Percentiles rank a stretch among this genome's conserved stretches.
Evolutionary conservation across 805 yeast species (phyloP).

Genomic region (Yarrowia sp.): DNA sequence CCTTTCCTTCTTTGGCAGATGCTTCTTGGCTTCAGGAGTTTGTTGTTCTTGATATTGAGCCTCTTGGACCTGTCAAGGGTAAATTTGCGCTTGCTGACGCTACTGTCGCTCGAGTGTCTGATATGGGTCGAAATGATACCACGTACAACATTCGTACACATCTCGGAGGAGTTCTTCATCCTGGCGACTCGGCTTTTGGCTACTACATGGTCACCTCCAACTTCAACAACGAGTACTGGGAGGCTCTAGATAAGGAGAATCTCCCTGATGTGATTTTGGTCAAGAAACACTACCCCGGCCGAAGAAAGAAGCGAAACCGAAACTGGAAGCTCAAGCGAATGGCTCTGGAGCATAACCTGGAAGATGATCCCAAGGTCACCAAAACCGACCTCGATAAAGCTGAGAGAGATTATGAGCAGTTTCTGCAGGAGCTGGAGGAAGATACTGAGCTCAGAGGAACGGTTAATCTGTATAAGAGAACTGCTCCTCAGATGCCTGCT

Average conservation of each 20-base stretch:
- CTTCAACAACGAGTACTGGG: constrained; percentile 79
- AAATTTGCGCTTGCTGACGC: constrained; percentile 80
- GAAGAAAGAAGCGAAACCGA: constrained; percentile 72
- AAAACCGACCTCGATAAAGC: constrained; percentile 88
- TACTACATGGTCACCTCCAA: constrained; percentile 78
- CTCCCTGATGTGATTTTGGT: constrained; percentile 84
- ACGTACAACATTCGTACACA: constrained; percentile 80
- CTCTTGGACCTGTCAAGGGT: constrained; percentile 77
- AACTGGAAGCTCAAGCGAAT: constrained; percentile 94
- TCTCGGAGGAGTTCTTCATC: constrained; percentile 85
- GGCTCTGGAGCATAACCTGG: constrained; percentile 78
- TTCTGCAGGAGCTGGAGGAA: constrained; percentile 96
- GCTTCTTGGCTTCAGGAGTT: constrained; percentile 67
- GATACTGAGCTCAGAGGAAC: constrained; percentile 91
- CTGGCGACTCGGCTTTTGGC: constrained; percentile 91
- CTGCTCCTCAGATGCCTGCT: constrained; percentile 34
- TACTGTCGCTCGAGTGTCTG: constrained; percentile 76
- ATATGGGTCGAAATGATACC: constrained; percentile 75
- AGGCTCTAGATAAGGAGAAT: constrained; percentile 45
- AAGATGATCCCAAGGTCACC: constrained; percentile 47
- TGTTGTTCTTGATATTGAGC: constrained; percentile 84
- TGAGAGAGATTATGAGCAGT: constrained; percentile 89
- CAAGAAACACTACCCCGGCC: constrained; percentile 82
- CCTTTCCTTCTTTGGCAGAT: constrained; percentile 73
- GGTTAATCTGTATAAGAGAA: constrained; percentile 80